Evolutionary conservation across 2,329 filamentous ascomycete species (phyloP).

Genomic region (Trichoderma sp.): DNA sequence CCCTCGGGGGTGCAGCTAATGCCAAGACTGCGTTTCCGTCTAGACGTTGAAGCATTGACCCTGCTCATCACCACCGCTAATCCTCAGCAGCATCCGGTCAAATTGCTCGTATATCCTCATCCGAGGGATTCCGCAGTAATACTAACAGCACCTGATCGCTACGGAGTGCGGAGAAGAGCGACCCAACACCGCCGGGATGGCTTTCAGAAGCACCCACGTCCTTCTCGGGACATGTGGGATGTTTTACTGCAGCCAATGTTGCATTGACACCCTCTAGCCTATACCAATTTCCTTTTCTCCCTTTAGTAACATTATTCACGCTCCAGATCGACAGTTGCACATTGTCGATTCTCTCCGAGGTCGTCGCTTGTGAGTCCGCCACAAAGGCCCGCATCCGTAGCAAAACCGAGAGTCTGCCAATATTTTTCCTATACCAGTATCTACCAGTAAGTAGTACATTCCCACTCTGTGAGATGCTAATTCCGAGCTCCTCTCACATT

Average conservation of each 20-base stretch:
- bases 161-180: neutral
- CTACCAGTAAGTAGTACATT: neutral
- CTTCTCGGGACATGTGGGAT: neutral
- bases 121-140: neutral
- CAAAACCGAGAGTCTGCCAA: neutral
- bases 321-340: conserved; percentile 5
- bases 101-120: neutral
- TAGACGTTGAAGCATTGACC: neutral
- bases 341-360: conserved; percentile 10
- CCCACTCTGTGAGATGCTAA: neutral
- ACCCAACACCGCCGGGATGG: neutral
- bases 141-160: neutral
- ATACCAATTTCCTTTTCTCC: neutral
- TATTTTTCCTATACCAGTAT: neutral
- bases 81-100: neutral
- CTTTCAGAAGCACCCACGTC: neutral
- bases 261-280: neutral
- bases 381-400: neutral
- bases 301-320: neutral
- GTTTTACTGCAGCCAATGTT: neutral
- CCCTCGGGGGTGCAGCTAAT: neutral
- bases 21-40: neutral
- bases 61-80: neutral
- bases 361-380: neutral
- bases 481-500: neutral